phyloP scores from a whole-genome alignment of 2,329 filamentous ascomycete genomes.

The Leptographium flavum region DNA sequence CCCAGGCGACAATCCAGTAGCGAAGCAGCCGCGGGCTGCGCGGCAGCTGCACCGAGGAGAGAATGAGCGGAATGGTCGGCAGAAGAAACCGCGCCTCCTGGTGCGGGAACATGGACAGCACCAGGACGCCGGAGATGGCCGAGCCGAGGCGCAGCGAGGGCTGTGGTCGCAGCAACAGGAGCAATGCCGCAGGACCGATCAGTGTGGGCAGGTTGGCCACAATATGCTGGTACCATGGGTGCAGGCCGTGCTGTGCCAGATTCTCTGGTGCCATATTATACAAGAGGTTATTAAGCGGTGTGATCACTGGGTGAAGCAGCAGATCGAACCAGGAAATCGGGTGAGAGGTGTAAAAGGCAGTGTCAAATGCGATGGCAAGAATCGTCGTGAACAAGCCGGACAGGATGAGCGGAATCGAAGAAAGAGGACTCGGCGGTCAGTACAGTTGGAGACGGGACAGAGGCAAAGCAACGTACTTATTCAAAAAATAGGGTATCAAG shows the following conservation, averaged over 20 bases:
- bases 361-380: conserved; percentile 70
- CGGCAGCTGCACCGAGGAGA: conserved; percentile 58
- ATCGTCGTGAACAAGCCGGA: conserved; percentile 54
- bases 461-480: conserved; percentile 43
- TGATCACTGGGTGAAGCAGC: conserved; percentile 51
- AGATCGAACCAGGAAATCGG: conserved; percentile 52
- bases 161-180: conserved; percentile 44
- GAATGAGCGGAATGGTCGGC: conserved; percentile 60
- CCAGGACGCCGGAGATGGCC: conserved; percentile 55
- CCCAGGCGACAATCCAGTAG: conserved; percentile 48
- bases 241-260: conserved; percentile 60
- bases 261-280: conserved; percentile 62
- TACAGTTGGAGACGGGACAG: conserved; percentile 1
- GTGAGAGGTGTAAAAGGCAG: conserved; percentile 59
- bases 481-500: conserved; percentile 71
- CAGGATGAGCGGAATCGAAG: conserved; percentile 47
- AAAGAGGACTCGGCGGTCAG: conserved; percentile 31
- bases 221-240: conserved; percentile 66
- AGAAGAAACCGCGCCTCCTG: conserved; percentile 70
- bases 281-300: conserved; percentile 61
- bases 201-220: conserved; percentile 58
- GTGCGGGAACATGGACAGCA: conserved; percentile 62
- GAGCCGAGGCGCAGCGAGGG: conserved; percentile 52
- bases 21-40: conserved; percentile 32
- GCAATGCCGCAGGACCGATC: conserved; percentile 52